Conservation (phyloP, 1,284 basidiomycete genomes). For the Malassezia pachydermatis region DNA sequence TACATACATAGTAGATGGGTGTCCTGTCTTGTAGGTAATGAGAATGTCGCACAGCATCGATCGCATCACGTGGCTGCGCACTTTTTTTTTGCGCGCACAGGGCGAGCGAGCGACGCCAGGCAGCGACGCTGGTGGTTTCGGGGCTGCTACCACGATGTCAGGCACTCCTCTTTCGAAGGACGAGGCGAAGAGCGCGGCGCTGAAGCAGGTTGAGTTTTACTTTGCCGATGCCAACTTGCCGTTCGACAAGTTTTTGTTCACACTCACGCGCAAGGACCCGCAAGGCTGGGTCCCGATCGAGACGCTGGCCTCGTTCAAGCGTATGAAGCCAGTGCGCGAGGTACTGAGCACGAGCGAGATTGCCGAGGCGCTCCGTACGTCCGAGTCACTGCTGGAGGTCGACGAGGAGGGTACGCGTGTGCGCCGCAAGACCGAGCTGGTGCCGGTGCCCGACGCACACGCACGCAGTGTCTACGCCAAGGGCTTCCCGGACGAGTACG, state of each 20-base stretch:
- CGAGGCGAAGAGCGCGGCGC: slow-evolving; percentile 6
- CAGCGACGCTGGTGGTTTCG: no score
- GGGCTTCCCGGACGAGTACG: slow-evolving; percentile 71
- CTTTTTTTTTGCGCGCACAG: slow-evolving; percentile 1
- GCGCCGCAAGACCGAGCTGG: slow-evolving; percentile 56
- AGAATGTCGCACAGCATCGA: no score
- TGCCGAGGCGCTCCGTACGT: slow-evolving; percentile 27
- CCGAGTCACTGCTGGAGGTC: slow-evolving; percentile 58
- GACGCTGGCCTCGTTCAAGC: slow-evolving; percentile 86
- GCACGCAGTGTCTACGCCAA: slow-evolving; percentile 54
- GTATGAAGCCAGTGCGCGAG: slow-evolving; percentile 61
- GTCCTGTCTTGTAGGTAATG: no score
- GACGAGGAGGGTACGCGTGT: slow-evolving; percentile 65
- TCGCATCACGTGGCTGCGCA: background rate
- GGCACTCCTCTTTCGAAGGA: slow-evolving; percentile 2
- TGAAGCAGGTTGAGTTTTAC: slow-evolving; percentile 73
- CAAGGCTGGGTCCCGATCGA: slow-evolving; percentile 80
- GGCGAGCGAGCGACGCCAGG: background rate
- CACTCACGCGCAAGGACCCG: slow-evolving; percentile 39
- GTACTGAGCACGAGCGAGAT: slow-evolving; percentile 31
- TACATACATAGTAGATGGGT: no score
- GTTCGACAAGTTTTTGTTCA: slow-evolving; percentile 90
- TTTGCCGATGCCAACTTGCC: slow-evolving; percentile 80
- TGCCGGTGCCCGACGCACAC: slow-evolving; percentile 36
- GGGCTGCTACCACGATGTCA: background rate